A percentile compares a stretch with the other conserved stretches of the same genome.
Conservation (phyloP, 495 filamentous ascomycete genomes). For the Lasiosphaeria miniovina region DNA sequence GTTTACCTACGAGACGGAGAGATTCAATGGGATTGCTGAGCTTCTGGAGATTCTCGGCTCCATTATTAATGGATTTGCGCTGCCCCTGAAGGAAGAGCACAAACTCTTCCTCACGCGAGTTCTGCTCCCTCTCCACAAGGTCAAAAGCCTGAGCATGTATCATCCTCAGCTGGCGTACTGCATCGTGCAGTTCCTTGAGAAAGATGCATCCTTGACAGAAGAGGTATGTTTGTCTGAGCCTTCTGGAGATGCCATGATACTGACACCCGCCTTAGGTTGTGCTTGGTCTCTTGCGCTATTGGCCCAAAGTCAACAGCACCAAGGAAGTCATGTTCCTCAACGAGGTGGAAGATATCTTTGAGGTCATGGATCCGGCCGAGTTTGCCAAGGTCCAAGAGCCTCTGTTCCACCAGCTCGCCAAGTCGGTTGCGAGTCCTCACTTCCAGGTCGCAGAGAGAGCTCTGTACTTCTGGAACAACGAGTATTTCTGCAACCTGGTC, state of each 20-base stretch:
- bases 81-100: conserved; percentile 97
- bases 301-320: conserved; percentile 98
- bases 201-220: conserved; percentile 95
- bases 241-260: background rate
- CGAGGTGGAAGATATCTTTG: conserved; percentile 98
- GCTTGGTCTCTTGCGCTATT: conserved; percentile 89
- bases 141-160: conserved; percentile 99
- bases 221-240: conserved; percentile 56
- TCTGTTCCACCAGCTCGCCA: conserved; percentile 93
- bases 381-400: conserved; percentile 99
- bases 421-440: conserved; percentile 96
- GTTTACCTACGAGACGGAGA: conserved; percentile 97
- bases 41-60: conserved; percentile 95
- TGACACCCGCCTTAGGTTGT: conserved; percentile 64
- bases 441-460: conserved; percentile 98
- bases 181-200: conserved; percentile 98
- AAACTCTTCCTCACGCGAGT: conserved; percentile 96
- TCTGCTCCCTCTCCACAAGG: conserved; percentile 91
- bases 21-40: conserved; percentile 98
- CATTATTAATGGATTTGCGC: conserved; percentile 98
- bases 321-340: conserved; percentile 99
- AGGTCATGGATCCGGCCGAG: conserved; percentile 98
- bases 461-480: conserved; percentile 99
- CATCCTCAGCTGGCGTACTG: conserved; percentile 98
- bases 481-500: conserved; percentile 99